Base-by-base conservation (phyloP, 352 stramenopile genomes). In the Sclerospora graminicola region DNA sequence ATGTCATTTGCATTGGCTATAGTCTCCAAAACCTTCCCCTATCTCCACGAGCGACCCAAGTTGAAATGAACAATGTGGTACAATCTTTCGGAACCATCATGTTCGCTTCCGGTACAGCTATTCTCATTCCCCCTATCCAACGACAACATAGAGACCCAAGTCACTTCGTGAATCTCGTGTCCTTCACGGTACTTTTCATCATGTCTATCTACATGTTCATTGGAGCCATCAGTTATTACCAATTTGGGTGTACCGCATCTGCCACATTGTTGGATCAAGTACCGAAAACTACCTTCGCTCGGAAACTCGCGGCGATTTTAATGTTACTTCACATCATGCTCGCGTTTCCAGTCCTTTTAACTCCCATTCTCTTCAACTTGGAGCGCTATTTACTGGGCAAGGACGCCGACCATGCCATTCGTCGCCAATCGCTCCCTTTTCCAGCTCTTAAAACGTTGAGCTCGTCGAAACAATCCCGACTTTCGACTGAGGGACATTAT, bases 171-270 rank as follows among this genome's bases (percentile, higher is more conserved):
- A n/a, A n/a, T n/a, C 71, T 84, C 16, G 64, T 84, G 24, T 82
- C 69, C 7, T 57, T 81, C 23, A 84, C 75, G 9, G 41, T 88
- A 20, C 56, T 88, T 18, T 73, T 78, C 46, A 81, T 84, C 53
- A 88, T 67, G 16, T 82, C 60, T 4, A 61, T 87, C 23, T 84
- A 84, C 55, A 60, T 84, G 62, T 47, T 84, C 21, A 73, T 84
- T 37, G 72, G 75, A 1, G 65, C 82, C 33, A 43, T 64, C 18
- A 82, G 72, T 15, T 84, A 84, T 60, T 82, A 77, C 33, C 72
- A 84, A 29, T 84, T 76, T 29, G 75, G 72, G 3, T 84, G 75
- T 54, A 84, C 69, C 0, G 72, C 69, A 1, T 63, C 67, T n/a
- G 48, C 54, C 2, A 87, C 71, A 1, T 28, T 87, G 5, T 46